phyloP scores from a whole-genome alignment of 306 rosid species.

The Cyamopsis tetragonoloba region DNA sequence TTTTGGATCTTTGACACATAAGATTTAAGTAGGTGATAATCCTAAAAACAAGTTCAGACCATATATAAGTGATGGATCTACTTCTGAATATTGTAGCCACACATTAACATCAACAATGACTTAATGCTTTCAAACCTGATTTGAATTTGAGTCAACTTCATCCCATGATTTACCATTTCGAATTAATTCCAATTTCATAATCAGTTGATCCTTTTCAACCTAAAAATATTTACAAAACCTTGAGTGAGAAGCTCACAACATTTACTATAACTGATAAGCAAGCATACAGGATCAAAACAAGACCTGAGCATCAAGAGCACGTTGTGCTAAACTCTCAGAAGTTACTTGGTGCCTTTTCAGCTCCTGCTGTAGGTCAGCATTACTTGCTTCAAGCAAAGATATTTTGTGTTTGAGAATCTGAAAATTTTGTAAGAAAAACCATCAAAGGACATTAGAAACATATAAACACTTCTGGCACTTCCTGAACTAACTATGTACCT shows the following conservation, averaged over 20 bases:
- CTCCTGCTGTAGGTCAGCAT: conserved; percentile 66
- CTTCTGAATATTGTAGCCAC: conserved; percentile 6
- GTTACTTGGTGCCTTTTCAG: conserved; percentile 38
- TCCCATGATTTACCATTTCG: conserved; percentile 91
- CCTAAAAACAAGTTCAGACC: conserved; percentile 43
- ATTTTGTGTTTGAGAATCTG: conserved; percentile 88
- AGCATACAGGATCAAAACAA: conserved; percentile 18
- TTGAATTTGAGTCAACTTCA: conserved; percentile 62
- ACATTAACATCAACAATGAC: conserved; percentile 1
- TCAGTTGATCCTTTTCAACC: conserved; percentile 82
- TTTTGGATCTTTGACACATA: conserved; percentile 81
- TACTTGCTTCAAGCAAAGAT: conserved; percentile 89
- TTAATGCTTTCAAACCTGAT: conserved; percentile 50
- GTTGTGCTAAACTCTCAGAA: conserved; percentile 29
- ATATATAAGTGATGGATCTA: conserved; percentile 9
- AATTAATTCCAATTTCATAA: conserved; percentile 65
- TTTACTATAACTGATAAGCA: conserved; percentile 17
- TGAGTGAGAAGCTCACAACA: conserved; percentile 31
- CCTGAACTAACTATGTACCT: conserved; percentile 39
- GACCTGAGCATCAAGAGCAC: conserved; percentile 39
- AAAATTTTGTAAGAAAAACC: not conserved
- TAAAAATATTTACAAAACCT: conserved; percentile 25
- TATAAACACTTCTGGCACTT: not conserved
- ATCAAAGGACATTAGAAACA: conserved; percentile 8
- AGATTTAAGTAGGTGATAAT: conserved; percentile 58